Conservation (phyloP, 208 protist species). For the Lotmaria passim region DNA sequence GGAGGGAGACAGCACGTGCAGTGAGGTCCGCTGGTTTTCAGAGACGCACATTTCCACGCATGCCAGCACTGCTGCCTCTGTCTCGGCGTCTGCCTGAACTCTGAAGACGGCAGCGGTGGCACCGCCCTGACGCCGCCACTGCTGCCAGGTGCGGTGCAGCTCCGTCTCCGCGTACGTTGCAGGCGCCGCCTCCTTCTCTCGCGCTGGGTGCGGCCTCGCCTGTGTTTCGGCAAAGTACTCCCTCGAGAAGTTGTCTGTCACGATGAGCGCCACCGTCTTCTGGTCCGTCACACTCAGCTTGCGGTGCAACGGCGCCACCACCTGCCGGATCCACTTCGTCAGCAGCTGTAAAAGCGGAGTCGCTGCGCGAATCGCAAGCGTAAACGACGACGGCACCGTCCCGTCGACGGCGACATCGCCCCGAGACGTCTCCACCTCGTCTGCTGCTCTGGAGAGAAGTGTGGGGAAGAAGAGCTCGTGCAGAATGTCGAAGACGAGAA, state of each 20-base stretch:
- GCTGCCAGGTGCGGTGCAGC: constrained; percentile 22
- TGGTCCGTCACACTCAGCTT: neutral
- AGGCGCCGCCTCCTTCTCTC: neutral
- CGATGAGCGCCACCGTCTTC: neutral
- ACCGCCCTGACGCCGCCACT: constrained; percentile 21
- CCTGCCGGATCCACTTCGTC: constrained; percentile 24
- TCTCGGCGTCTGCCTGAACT: neutral
- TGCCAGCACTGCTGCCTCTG: constrained; percentile 1
- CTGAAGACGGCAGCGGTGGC: too few relatives aligned
- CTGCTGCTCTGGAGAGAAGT: too few relatives aligned
- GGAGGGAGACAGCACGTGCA: constrained; percentile 5
- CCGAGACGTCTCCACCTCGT: neutral
- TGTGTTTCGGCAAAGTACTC: constrained; percentile 14
- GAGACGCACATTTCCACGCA: constrained; percentile 4
- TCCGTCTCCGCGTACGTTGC: neutral
- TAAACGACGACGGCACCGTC: too few relatives aligned
- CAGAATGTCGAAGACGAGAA: constrained; percentile 55
- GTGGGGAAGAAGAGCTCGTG: constrained; percentile 7
- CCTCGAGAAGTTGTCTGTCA: constrained; percentile 11
- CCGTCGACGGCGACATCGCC: neutral
- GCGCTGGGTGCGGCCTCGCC: neutral
- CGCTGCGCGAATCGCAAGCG: constrained; percentile 1
- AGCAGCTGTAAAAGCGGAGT: neutral
- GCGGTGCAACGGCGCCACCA: constrained; percentile 18
- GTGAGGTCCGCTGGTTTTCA: neutral